phyloP scores from a whole-genome alignment of 1,139 yeast species.

The Geotrichum macrosporum region DNA sequence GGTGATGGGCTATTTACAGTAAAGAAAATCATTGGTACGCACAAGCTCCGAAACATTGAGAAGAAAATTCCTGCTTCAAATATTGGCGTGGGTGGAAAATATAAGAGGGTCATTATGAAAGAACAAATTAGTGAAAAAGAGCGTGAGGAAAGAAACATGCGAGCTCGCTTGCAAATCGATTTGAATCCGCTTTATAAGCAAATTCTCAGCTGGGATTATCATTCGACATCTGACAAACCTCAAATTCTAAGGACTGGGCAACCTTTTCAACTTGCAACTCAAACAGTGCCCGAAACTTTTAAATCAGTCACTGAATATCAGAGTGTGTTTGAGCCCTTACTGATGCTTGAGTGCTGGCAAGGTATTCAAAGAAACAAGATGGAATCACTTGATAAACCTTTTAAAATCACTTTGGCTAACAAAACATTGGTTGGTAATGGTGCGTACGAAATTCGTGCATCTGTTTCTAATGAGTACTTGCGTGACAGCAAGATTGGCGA shows the following conservation, averaged over 20 bases:
- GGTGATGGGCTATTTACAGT: slow-evolving; percentile 31
- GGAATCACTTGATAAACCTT: slow-evolving; percentile 60
- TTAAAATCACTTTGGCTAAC: slow-evolving; percentile 38
- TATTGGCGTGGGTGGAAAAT: too few relatives aligned
- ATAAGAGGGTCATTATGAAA: slow-evolving; percentile 11
- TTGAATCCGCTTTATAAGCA: slow-evolving; percentile 67
- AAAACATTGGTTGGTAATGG: slow-evolving; percentile 22
- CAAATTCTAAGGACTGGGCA: slow-evolving; percentile 45
- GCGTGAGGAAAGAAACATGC: slow-evolving; percentile 71
- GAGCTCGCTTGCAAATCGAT: slow-evolving; percentile 72
- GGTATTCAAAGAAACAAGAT: slow-evolving; percentile 70
- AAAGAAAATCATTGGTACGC: slow-evolving; percentile 19
- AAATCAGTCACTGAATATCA: slow-evolving; percentile 59
- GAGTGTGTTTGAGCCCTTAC: slow-evolving; percentile 66
- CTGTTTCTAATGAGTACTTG: slow-evolving; percentile 53
- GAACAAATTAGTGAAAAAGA: slow-evolving; percentile 40
- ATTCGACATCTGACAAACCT: slow-evolving; percentile 55
- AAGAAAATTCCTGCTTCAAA: slow-evolving; percentile 16
- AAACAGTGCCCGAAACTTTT: slow-evolving; percentile 47
- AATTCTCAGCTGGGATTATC: slow-evolving; percentile 76
- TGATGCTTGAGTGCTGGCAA: slow-evolving; percentile 92
- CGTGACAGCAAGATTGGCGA: slow-evolving; percentile 60
- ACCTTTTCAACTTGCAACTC: slow-evolving; percentile 56
- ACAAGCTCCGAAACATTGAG: slow-evolving; percentile 24
- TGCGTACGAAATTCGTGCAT: slow-evolving; percentile 74